Evolutionary conservation across 305 asterid genomes (phyloP), one percentile per base, ranked within the genome.

Genomic region (Fraxinus sp.): DNA sequence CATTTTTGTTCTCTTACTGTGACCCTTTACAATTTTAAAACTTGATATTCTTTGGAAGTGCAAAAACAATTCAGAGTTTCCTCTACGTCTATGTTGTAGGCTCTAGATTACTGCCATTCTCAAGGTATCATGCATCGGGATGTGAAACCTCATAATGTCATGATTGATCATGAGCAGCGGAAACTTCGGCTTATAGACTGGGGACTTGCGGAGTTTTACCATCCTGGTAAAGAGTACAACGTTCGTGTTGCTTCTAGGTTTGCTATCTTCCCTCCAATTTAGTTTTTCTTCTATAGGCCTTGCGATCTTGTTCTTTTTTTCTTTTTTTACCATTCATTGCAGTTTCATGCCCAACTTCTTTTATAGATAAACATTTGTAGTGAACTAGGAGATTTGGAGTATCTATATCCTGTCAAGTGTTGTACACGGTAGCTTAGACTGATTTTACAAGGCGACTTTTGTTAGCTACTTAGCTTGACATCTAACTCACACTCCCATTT

Each of bases 71-170:
- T 59, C 78, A 52, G 76, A 80, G 9, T 26, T 79, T 78, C 35
- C 30, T 70, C 39, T 14, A 55, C 46, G 22, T 71, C 37, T 83
- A 18, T 87, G 11, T 87, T 87, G 81, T 32, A 93, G 98, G 97
- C 98, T 68, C 89, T 93, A 82, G 95, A 93, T 85, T 94, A 91
- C 86, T 93, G 97, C 82, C 98, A 94, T 83, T 90, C 97, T 83
- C 98, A 93, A 91, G 98, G 98, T 83, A 93, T 94, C 80, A 94
- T 93, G 98, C 98, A 93, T 87, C 93, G 97, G 70, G 97, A 94
- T 82, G 98, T 94, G 90, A 91, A 94, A 91, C 97, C 98, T 32
- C 97, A 92, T 87, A 93, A 93, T 90, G 97, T 92, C 83, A 93
- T 94, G 97, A 94, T 94, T 85, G 98, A 93, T 89, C 97, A 94